Percentiles rank a stretch among this genome's conserved stretches.
Conservation (phyloP, 257 asterid species). For the Anisodus tanguticus region DNA sequence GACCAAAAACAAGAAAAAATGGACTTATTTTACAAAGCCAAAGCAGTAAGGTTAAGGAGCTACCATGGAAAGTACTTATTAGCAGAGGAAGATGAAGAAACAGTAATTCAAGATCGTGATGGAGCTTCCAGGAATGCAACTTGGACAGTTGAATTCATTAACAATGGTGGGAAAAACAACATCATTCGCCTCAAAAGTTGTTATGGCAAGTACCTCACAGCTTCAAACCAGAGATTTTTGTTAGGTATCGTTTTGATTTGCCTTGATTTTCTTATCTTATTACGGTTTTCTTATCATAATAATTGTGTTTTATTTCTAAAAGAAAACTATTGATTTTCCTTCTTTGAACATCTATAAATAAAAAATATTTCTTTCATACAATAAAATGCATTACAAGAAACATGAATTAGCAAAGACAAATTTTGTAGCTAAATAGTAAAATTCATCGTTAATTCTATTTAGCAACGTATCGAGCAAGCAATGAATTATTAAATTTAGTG, state of each 20-base stretch:
- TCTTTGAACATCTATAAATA: too few relatives aligned
- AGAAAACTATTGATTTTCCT: too few relatives aligned
- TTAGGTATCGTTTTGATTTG: slow-evolving; percentile 42
- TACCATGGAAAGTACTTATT: slow-evolving; percentile 64
- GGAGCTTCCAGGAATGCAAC: slow-evolving; percentile 59
- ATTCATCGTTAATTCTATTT: too few relatives aligned
- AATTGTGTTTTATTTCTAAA: too few relatives aligned
- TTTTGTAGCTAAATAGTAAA: too few relatives aligned
- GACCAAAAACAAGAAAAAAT: slow-evolving; percentile 51
- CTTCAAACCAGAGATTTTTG: slow-evolving; percentile 64
- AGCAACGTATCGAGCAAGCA: too few relatives aligned
- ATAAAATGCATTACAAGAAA: too few relatives aligned
- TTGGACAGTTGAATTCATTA: slow-evolving; percentile 62
- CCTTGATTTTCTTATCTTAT: not conserved
- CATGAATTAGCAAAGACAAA: too few relatives aligned
- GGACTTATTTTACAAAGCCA: slow-evolving; percentile 67
- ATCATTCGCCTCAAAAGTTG: slow-evolving; percentile 65
- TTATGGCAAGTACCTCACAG: slow-evolving; percentile 70
- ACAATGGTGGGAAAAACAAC: slow-evolving; percentile 24
- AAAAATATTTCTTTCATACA: too few relatives aligned
- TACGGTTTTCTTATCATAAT: too few relatives aligned
- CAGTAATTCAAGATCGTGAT: slow-evolving; percentile 61
- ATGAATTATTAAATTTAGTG: too few relatives aligned
- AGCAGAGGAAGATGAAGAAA: slow-evolving; percentile 71
- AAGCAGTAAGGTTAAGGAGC: slow-evolving; percentile 64